Conservation (phyloP, 1,284 basidiomycete species). For the Apiotrichum brassicae region DNA sequence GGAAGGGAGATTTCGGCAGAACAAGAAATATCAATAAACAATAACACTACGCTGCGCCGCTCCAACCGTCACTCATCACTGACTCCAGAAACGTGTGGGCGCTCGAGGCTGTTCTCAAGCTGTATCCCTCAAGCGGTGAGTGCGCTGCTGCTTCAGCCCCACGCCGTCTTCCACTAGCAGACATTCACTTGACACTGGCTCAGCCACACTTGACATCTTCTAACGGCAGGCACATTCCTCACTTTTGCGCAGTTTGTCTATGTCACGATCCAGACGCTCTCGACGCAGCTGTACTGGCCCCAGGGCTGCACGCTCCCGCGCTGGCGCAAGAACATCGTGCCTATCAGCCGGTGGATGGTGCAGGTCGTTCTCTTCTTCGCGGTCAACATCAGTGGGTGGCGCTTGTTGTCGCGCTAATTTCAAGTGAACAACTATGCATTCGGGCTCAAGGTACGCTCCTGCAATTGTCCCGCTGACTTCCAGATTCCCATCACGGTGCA, state of each 20-base stretch:
- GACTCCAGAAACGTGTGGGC: constrained; percentile 48
- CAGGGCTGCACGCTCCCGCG: constrained; percentile 13
- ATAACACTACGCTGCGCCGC: too few relatives aligned
- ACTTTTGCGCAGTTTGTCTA: constrained; percentile 77
- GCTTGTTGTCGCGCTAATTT: background rate
- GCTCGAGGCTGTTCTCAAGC: constrained; percentile 54
- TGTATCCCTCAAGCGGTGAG: constrained; percentile 63
- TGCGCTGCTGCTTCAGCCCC: constrained; percentile 49
- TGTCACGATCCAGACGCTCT: constrained; percentile 55
- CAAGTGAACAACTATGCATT: constrained; percentile 83
- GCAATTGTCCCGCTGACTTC: too few relatives aligned
- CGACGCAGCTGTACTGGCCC: constrained; percentile 31
- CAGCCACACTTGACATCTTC: constrained; percentile 47
- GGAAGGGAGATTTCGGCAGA: too few relatives aligned
- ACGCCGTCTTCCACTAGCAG: too few relatives aligned
- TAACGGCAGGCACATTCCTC: constrained; percentile 63
- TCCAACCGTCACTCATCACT: too few relatives aligned
- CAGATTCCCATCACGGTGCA: constrained; percentile 85
- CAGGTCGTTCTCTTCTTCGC: constrained; percentile 78
- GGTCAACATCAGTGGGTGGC: constrained; percentile 53
- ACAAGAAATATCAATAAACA: too few relatives aligned
- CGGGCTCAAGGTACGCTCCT: constrained; percentile 53
- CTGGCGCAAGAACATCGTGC: constrained; percentile 56
- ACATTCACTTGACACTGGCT: constrained; percentile 39
- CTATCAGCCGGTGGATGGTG: constrained; percentile 65